Conservation (phyloP, 108 stramenopile species). For the Skeletonema marinoi region DNA sequence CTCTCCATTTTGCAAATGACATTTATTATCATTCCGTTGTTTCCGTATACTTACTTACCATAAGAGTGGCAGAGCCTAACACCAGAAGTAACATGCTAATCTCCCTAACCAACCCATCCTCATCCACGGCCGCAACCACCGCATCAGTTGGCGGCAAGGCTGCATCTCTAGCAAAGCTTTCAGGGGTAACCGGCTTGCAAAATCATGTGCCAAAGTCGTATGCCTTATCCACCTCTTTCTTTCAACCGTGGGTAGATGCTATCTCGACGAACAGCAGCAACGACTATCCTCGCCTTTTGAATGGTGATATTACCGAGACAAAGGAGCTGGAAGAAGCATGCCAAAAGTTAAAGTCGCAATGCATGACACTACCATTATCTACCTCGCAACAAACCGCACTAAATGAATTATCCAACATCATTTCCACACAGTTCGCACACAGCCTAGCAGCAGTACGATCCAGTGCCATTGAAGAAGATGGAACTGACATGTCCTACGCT, state of each 20-base stretch:
- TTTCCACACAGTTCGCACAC: slow-evolving; percentile 6
- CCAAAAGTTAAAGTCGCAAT: slow-evolving; percentile 1
- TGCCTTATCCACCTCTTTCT: slow-evolving; percentile 24
- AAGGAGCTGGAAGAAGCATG: not conserved
- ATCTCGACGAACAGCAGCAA: not conserved
- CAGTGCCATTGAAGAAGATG: slow-evolving; percentile 33
- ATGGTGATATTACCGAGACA: not conserved
- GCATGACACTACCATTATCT: slow-evolving; percentile 2
- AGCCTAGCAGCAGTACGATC: slow-evolving; percentile 32
- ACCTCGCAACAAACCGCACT: slow-evolving; percentile 1
- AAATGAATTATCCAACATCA: not conserved
- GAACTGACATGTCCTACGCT: slow-evolving; percentile 15
- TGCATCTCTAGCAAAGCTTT: slow-evolving; percentile 20
- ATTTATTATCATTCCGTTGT: no score
- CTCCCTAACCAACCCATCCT: not conserved
- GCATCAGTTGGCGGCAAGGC: slow-evolving; percentile 27
- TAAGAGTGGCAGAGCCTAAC: no score
- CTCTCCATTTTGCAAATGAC: no score
- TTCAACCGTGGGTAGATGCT: slow-evolving; percentile 16
- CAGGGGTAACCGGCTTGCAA: not conserved
- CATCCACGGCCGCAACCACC: not conserved
- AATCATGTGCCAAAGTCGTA: slow-evolving; percentile 16
- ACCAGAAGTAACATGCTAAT: not conserved
- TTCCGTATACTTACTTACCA: no score
- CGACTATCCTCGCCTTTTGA: not conserved